Evolutionary conservation across 179 eudicot species (phyloP).

Genomic region (Patellifolia procumbens): DNA sequence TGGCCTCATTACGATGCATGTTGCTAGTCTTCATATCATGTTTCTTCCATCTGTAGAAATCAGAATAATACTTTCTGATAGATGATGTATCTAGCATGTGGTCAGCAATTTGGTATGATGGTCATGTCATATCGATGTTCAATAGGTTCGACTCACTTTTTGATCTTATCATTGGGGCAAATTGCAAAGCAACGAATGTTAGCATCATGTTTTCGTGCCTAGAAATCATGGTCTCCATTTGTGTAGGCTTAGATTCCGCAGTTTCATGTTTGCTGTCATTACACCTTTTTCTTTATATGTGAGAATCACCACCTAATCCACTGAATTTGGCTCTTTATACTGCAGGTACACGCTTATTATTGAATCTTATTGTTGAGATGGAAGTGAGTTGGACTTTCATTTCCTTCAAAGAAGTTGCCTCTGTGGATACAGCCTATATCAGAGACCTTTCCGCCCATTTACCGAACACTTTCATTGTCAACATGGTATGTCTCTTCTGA

Average conservation of each 20-base stretch:
- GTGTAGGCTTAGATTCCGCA: not conserved
- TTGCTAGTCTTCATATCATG: not conserved
- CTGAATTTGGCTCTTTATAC: not conserved
- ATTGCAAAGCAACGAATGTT: not conserved
- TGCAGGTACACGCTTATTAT: conserved; percentile 13
- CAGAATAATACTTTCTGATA: not conserved
- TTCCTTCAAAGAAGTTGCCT: conserved; percentile 8
- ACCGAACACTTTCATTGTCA: conserved; percentile 15
- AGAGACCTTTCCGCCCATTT: not conserved
- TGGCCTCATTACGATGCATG: not conserved
- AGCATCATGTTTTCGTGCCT: not conserved
- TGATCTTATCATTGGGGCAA: not conserved
- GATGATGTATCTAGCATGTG: not conserved
- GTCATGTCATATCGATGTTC: not conserved
- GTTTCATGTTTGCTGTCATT: not conserved
- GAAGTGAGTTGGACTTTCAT: not conserved
- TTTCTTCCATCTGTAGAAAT: not conserved
- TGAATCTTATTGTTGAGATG: not conserved
- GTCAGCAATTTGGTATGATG: not conserved
- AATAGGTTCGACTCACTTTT: not conserved
- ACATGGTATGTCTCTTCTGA: conserved; percentile 24
- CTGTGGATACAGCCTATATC: not conserved
- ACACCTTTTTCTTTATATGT: not conserved
- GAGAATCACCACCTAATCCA: not conserved
- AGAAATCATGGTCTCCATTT: not conserved